Base-by-base conservation (phyloP, 345 rosid genomes). In the Eucalyptus cladocalyx region DNA sequence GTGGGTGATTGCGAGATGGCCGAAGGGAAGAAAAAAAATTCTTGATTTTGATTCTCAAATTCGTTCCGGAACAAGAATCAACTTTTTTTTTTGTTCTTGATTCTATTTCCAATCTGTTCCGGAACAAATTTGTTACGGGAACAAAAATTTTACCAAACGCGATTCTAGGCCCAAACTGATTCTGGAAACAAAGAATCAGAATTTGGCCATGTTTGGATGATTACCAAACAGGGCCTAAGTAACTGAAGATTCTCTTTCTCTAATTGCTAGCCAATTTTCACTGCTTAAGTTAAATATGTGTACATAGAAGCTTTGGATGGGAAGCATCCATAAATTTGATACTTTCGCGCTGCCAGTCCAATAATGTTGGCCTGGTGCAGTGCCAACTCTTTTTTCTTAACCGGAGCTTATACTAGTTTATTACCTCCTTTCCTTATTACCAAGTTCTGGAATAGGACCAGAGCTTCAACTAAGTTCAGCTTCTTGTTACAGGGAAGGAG, bases 401-500 rank as follows among this genome's bases (percentile, higher is more conserved):
- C 81, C 0, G 14, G 72, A 65, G 72, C 19, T 65, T 65, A 30
- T 65, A 65, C 6, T 65, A n/a, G 72, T 65, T 65, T 65, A 30
- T 30, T 62, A 62, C 72, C 1, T 62, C 34, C 72, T 30, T 69
- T 69, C 10, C 2, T 69, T 9, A 34, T 15, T 34, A 72, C 43
- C 43, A 34, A 72, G 81, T 72, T 34, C 18, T 72, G 81, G 81
- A 34, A 47, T 58, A 56, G 58, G 43, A 50, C 83, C 42, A 80
- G 85, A 67, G 28, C 60, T 86, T 19, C 34, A 2, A 19, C 37
- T 76, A 7, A 76, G 51, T 80, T 80, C 42, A 80, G 86, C 89
- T 92, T 19, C 86, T 28, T 42, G 67, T 67, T 51, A 83, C 89
- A 97, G 97, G 80, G 62, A 90, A 43, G 94, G 96, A 8, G 91